Percentiles rank a stretch among this genome's conserved stretches.
Conservation (phyloP, 1,284 basidiomycete species). For the Irpex sp. region DNA sequence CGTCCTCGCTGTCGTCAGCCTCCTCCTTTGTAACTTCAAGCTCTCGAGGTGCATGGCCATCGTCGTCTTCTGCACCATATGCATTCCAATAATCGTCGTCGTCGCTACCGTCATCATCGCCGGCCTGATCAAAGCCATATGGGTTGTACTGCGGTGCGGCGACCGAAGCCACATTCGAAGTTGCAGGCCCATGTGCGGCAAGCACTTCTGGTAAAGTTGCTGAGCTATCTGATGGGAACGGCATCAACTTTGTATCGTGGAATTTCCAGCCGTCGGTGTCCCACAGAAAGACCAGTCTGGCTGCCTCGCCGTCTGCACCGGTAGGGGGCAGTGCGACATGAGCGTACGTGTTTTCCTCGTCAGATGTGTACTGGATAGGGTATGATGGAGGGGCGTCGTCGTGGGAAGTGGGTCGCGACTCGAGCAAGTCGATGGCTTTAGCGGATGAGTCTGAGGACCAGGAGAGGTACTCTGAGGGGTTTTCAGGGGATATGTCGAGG, state of each 20-base stretch:
- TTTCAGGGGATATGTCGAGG: conserved; percentile 47
- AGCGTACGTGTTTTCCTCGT: conserved; percentile 55
- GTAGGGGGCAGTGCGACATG: conserved; percentile 51
- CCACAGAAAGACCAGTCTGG: conserved; percentile 69
- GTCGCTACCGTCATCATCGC: conserved; percentile 37
- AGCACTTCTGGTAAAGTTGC: conserved; percentile 36
- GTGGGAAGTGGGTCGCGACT: conserved; percentile 34
- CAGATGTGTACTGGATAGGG: conserved; percentile 53
- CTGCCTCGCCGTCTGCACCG: conserved; percentile 26
- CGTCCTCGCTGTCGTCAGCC: conserved; percentile 52
- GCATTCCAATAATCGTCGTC: conserved; percentile 67
- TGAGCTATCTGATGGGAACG: conserved; percentile 58
- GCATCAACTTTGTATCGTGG: conserved; percentile 66
- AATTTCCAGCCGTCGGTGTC: conserved; percentile 62
- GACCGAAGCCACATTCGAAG: conserved; percentile 13
- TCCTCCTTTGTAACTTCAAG: conserved; percentile 21
- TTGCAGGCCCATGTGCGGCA: conserved; percentile 1
- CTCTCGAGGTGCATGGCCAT: conserved; percentile 20
- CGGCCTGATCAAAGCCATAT: conserved; percentile 18
- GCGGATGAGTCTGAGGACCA: conserved; percentile 53
- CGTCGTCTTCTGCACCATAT: conserved; percentile 37
- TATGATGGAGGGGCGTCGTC: conserved; percentile 35
- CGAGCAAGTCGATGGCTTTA: conserved; percentile 41
- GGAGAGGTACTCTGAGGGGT: conserved; percentile 54
- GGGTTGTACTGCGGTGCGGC: conserved; percentile 11